A percentile compares a stretch with the other conserved stretches of the same genome.
phyloP scores from a whole-genome alignment of 1,139 yeast species.

The Candida pseudoviswanathii region DNA sequence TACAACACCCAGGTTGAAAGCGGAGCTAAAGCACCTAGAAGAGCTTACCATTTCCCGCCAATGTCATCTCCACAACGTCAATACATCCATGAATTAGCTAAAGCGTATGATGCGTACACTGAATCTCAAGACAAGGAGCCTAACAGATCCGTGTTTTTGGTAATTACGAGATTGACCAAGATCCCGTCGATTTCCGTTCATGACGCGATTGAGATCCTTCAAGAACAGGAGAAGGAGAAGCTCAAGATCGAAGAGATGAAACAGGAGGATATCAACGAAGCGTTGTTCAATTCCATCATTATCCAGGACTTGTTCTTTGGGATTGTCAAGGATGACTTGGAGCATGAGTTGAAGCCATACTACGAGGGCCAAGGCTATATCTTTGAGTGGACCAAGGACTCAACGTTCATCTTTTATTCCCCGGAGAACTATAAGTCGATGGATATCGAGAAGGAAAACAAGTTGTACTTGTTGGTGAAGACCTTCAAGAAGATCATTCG shows the following conservation, averaged over 20 bases:
- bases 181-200: conserved; percentile 33
- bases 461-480: conserved; percentile 34
- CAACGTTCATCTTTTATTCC: conserved; percentile 48
- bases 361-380: conserved; percentile 22
- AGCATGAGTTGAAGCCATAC: conserved; percentile 26
- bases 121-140: conserved; percentile 88
- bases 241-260: conserved; percentile 24
- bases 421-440: conserved; percentile 21
- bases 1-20: conserved; percentile 23
- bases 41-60: conserved; percentile 62
- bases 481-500: conserved; percentile 33
- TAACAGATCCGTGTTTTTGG: conserved; percentile 67
- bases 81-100: conserved; percentile 71
- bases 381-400: conserved; percentile 43
- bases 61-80: conserved; percentile 71
- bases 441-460: conserved; percentile 33
- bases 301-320: conserved; percentile 59
- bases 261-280: conserved; percentile 23
- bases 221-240: conserved; percentile 32
- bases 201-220: conserved; percentile 29
- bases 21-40: conserved; percentile 14
- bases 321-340: conserved; percentile 43
- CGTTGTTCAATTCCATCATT: conserved; percentile 52
- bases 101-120: conserved; percentile 56
- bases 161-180: conserved; percentile 37